Percentiles rank a stretch among this genome's conserved stretches.
phyloP scores from a whole-genome alignment of 225 moss, liverwort and hornwort genomes.

The Pleurozium schreberi region DNA sequence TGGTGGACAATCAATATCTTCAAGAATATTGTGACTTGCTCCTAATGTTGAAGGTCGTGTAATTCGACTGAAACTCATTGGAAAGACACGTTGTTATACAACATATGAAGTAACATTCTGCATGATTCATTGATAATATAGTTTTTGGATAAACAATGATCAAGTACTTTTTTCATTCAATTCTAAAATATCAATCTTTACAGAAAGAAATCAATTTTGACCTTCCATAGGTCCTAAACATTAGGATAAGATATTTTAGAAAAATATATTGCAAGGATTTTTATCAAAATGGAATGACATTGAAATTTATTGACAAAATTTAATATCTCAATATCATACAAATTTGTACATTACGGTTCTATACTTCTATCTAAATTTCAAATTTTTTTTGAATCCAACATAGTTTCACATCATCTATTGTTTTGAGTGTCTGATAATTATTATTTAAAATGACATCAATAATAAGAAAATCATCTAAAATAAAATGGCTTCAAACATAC shows the following conservation, averaged over 20 bases:
- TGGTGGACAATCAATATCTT: constrained; percentile 13
- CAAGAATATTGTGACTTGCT: constrained; percentile 22
- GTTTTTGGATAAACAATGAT: no score
- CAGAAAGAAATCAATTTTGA: background rate
- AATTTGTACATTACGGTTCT: no score
- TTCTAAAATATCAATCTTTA: background rate
- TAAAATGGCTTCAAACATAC: accelerated
- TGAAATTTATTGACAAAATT: background rate
- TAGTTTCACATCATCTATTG: accelerated
- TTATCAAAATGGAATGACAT: background rate
- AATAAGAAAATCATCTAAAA: no score
- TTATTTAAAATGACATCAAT: no score
- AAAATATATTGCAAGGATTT: accelerated
- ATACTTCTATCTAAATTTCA: background rate
- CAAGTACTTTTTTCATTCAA: background rate
- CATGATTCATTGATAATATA: background rate
- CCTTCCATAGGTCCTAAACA: background rate
- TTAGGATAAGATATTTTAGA: no score
- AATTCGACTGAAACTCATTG: background rate
- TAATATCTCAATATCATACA: no score
- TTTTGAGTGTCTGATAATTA: background rate
- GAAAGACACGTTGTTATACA: background rate
- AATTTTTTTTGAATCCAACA: no score
- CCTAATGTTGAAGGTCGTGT: constrained; percentile 17
- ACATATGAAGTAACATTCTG: no score